Evolutionary conservation across 225 moss, liverwort and hornwort species (phyloP).

Genomic region (Ulota crispa): DNA sequence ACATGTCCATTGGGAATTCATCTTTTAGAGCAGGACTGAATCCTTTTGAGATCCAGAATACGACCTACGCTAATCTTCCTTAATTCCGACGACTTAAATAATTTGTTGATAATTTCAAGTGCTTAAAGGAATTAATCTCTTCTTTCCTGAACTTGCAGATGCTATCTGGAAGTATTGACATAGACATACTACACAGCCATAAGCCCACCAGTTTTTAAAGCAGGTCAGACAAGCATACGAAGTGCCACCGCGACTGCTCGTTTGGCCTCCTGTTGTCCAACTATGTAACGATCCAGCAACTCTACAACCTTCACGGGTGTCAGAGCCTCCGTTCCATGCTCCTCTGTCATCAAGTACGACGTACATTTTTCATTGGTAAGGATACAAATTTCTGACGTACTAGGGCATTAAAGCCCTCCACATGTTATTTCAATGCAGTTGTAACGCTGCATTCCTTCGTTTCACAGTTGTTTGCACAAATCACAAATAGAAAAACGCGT

Average conservation of each 20-base stretch:
- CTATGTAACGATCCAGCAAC: constrained; percentile 83
- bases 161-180: constrained; percentile 11
- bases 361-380: constrained; percentile 10
- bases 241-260: constrained; percentile 94
- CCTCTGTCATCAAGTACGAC: constrained; percentile 49
- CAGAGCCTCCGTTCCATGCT: constrained; percentile 68
- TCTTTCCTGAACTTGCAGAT: neutral
- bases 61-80: neutral
- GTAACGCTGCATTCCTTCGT: neutral
- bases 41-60: neutral
- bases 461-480: neutral
- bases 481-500: neutral
- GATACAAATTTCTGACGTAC: neutral
- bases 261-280: constrained; percentile 90
- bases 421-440: neutral
- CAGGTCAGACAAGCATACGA: constrained; percentile 95
- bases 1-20: neutral
- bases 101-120: neutral
- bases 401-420: neutral
- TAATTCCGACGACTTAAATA: neutral
- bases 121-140: neutral
- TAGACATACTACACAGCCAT: constrained; percentile 67
- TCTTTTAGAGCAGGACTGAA: neutral
- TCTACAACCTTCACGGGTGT: constrained; percentile 88
- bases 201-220: constrained; percentile 83